Base-by-base conservation (phyloP, 1,284 basidiomycete genomes). In the Ustilago nuda region DNA sequence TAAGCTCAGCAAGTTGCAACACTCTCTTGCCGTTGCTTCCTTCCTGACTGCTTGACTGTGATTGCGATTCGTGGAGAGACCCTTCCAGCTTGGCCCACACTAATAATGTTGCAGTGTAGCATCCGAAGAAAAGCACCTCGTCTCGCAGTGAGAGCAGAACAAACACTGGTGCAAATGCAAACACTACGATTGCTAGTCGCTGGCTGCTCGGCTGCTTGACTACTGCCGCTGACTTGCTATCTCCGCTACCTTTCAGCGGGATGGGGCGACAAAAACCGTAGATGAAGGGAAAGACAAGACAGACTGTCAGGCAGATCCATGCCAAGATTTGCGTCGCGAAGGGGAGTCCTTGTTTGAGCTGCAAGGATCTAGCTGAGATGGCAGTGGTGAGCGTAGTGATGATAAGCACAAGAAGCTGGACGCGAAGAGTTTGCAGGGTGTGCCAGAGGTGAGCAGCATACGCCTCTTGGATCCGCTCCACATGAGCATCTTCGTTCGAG, bases 61-160 rank as follows among this genome's bases (percentile, higher is more conserved):
- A 45, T 2, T 35, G 58, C 55, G 37, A 30, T 32, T 81, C 77
- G 51, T 72, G 74, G 13, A 81, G 51, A n/a, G 72, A 61, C 3
- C 76, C 82, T 62, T 95, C 94, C 13, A 92, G 87, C 36, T 90
- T 88, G 33, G 92, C 88, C 94, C 94, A 95, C 1, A 90, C 79
- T 12, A 89, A 84, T 52, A 95, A 85, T 2, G 90, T 90, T 9
- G 87, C 86, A 0, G 91, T 89, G 82, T 92, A 95, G 15, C 90
- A 88, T 15, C 90, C 87, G 87, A 91, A 94, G 86, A 95, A 95
- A 11, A 94, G 87, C 0, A 92, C 92, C 81, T 95, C 94, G 50
- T 92, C 90, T 66, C 92, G 92, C 79, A 95, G 91, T 1, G 93
- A 93, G 17, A 95, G 88, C 37, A 94, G 88, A 37, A 94, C 88